Conservation (phyloP, 164 flowering plant genomes). For the Sextonia rubra region DNA sequence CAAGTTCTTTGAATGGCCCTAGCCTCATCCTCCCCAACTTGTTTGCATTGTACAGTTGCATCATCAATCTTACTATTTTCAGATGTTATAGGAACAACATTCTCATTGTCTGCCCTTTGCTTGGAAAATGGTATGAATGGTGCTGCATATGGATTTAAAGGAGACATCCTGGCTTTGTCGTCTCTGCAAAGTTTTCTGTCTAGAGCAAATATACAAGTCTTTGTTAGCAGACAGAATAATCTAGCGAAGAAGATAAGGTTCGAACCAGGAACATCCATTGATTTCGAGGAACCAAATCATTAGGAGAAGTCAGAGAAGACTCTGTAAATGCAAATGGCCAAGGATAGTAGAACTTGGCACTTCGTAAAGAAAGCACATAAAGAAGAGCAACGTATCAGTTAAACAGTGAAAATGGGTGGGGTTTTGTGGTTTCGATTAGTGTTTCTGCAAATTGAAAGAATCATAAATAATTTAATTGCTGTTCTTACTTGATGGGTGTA, state of each 20-base stretch:
- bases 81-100: not conserved
- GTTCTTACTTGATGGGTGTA: not conserved
- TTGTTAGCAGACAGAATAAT: not conserved
- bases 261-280: not conserved
- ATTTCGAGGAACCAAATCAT: not conserved
- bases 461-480: not conserved
- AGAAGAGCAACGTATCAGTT: not conserved
- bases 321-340: not conserved
- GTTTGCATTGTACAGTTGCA: not conserved
- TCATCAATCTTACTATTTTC: not conserved
- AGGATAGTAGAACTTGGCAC: not conserved
- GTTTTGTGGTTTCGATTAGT: not conserved
- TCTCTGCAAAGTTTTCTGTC: not conserved
- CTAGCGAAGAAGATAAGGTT: not conserved
- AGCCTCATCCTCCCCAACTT: not conserved
- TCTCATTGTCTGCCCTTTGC: slow-evolving; percentile 6
- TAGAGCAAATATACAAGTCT: not conserved
- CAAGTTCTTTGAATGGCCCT: not conserved
- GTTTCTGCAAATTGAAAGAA: not conserved
- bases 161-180: slow-evolving; percentile 20
- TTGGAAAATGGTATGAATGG: slow-evolving; percentile 30
- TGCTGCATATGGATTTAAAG: slow-evolving; percentile 33
- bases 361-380: not conserved
- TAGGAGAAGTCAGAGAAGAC: not conserved
- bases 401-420: not conserved